Percentiles rank a stretch among this genome's conserved stretches.
phyloP scores from a whole-genome alignment of 306 rosid genomes.

The Crotalaria pallida region DNA sequence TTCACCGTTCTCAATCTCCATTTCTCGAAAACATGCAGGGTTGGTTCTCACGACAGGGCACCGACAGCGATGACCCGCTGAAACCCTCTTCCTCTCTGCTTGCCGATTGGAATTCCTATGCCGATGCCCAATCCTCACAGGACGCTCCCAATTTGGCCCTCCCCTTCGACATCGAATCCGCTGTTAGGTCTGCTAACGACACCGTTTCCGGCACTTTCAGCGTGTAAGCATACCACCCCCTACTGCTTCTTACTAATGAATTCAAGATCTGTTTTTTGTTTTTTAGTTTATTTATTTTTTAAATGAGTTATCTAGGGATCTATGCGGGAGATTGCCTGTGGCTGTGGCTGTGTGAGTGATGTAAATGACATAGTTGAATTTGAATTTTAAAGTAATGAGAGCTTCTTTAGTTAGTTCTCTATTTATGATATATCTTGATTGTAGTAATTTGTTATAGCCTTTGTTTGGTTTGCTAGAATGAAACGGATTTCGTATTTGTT shows the following conservation, averaged over 20 bases:
- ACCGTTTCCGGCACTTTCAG: constrained; percentile 87
- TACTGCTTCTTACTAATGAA: background rate
- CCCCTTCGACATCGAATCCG: constrained; percentile 91
- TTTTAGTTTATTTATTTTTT: background rate
- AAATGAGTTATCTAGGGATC: background rate
- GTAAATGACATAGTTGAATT: background rate
- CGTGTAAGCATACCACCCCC: constrained; percentile 52
- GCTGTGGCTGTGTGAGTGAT: background rate
- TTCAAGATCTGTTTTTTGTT: no score
- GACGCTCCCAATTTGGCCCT: constrained; percentile 37
- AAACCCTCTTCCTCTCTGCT: constrained; percentile 60
- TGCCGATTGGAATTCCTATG: constrained; percentile 89
- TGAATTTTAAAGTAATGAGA: background rate
- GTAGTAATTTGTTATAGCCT: background rate
- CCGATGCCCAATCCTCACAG: constrained; percentile 50
- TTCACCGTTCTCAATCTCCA: no score
- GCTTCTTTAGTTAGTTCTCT: background rate
- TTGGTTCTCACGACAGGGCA: constrained; percentile 60
- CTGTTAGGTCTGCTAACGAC: constrained; percentile 92
- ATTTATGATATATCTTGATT: background rate
- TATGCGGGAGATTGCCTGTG: background rate
- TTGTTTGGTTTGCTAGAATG: no score
- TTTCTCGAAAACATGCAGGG: constrained; percentile 75
- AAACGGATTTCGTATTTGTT: no score
- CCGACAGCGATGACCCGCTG: constrained; percentile 35